These are phyloP conservation scores for Volvox africanus DNA, from an alignment of 139 green algal genomes.

Conservation along the genomic window DNA sequence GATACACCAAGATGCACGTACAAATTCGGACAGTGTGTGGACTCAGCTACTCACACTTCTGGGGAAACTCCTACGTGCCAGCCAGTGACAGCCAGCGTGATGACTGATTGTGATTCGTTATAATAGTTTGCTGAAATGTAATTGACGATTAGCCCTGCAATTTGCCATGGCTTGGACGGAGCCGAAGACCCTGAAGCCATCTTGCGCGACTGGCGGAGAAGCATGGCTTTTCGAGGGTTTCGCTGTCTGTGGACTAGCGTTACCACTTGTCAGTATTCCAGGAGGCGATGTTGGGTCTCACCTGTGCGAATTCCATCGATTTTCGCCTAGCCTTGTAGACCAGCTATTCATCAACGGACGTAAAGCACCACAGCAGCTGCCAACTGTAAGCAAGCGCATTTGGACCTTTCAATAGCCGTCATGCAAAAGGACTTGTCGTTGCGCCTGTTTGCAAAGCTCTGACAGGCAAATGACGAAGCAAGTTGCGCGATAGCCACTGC, in stretches of 20 bases:
- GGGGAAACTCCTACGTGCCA: no score
- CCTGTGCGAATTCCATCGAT: neutral
- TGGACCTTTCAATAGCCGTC: no score
- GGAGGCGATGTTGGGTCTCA: neutral
- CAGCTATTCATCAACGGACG: slow-evolving; percentile 2
- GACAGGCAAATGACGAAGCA: no score
- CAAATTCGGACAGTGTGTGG: no score
- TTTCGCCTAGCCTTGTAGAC: neutral
- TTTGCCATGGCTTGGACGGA: neutral
- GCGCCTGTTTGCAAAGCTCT: no score
- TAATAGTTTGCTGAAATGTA: neutral
- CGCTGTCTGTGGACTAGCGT: neutral
- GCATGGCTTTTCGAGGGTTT: slow-evolving; percentile 17
- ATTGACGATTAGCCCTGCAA: neutral
- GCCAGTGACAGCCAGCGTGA: no score
- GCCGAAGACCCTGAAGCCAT: neutral
- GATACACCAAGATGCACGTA: no score
- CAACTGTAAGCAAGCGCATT: neutral
- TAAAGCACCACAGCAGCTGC: neutral
- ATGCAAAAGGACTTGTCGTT: no score
- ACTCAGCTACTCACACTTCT: no score
- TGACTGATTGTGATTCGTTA: neutral
- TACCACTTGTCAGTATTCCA: neutral
- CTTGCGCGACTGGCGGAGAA: neutral
- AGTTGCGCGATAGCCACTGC: no score